These are phyloP conservation scores for Rhodotorula sp. DNA, from an alignment of 1,284 basidiomycete genomes.

Conservation along the genomic window DNA sequence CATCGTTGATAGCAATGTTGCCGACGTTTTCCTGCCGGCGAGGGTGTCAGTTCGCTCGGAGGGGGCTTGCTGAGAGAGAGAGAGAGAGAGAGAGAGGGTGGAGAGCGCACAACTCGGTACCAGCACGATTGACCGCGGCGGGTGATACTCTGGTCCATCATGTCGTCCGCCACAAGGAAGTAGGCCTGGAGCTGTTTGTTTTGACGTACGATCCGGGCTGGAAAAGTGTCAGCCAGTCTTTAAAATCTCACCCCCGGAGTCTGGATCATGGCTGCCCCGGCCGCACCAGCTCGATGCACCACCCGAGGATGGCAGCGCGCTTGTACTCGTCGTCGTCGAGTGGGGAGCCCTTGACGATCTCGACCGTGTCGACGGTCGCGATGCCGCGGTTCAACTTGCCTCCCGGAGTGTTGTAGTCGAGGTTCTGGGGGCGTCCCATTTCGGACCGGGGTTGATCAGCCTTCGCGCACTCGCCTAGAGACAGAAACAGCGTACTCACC, in stretches of 20 bases:
- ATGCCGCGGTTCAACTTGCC: conserved; percentile 96
- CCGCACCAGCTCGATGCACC: conserved; percentile 86
- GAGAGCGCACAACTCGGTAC: conserved; percentile 66
- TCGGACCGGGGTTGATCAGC: background rate
- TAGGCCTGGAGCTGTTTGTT: conserved; percentile 82
- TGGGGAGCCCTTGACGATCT: conserved; percentile 73
- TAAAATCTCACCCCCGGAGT: too few species aligned
- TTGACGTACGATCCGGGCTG: background rate
- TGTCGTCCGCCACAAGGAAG: conserved; percentile 97
- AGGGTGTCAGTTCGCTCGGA: background rate
- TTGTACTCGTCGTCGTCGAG: conserved; percentile 80
- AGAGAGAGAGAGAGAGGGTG: too few species aligned
- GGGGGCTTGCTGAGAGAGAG: background rate
- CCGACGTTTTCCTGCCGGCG: conserved; percentile 61
- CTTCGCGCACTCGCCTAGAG: too few species aligned
- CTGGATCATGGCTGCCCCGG: too few species aligned
- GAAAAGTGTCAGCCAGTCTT: background rate
- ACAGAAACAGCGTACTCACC: conserved; percentile 53
- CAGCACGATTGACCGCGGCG: conserved; percentile 98
- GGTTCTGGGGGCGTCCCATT: conserved; percentile 60
- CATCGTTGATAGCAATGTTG: conserved; percentile 92
- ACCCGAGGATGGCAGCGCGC: conserved; percentile 86
- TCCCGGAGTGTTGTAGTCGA: conserved; percentile 92
- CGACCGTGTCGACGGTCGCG: conserved; percentile 88
- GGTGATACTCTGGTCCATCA: conserved; percentile 93